Evolutionary conservation across 371 early-diverging fungal genomes (phyloP).

Genomic region (Amoeboaphelidium occidentale): DNA sequence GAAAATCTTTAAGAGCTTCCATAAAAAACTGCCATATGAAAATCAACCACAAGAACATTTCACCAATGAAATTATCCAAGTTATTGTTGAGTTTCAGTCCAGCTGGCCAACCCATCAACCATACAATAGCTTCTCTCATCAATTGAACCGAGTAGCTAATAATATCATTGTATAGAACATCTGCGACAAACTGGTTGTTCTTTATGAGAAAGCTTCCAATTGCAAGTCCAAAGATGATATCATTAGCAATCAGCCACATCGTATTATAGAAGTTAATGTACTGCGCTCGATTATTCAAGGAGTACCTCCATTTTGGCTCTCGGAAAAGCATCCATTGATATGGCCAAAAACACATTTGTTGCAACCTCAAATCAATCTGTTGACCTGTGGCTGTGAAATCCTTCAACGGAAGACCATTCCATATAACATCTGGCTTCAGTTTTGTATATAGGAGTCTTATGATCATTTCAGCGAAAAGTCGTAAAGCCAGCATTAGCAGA

Average conservation of each 20-base stretch:
- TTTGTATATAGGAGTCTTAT: too few relatives aligned
- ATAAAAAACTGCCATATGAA: slow-evolving; percentile 36
- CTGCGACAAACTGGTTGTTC: slow-evolving; percentile 28
- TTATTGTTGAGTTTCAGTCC: slow-evolving; percentile 85
- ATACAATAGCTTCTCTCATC: slow-evolving; percentile 29
- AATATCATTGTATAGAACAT: slow-evolving; percentile 13
- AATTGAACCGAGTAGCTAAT: not conserved
- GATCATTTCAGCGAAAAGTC: too few relatives aligned
- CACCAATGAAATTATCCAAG: slow-evolving; percentile 65
- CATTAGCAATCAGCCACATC: slow-evolving; percentile 81
- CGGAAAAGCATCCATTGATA: slow-evolving; percentile 37
- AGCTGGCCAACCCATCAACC: slow-evolving; percentile 82
- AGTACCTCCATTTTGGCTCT: slow-evolving; percentile 30
- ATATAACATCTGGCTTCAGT: too few relatives aligned
- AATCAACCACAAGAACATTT: slow-evolving; percentile 76
- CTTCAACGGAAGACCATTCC: too few relatives aligned
- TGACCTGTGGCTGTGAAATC: too few relatives aligned
- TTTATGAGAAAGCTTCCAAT: slow-evolving; percentile 42
- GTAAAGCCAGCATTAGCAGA: too few relatives aligned
- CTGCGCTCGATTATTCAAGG: slow-evolving; percentile 39
- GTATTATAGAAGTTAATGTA: slow-evolving; percentile 79
- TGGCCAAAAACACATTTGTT: slow-evolving; percentile 60
- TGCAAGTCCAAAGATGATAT: slow-evolving; percentile 63
- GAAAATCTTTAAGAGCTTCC: slow-evolving; percentile 1
- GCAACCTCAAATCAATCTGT: slow-evolving; percentile 54